Evolutionary conservation across 225 moss, liverwort and hornwort genomes (phyloP), one percentile per base, ranked within the genome.

Genomic region (Physcomitrellopsis africana): DNA sequence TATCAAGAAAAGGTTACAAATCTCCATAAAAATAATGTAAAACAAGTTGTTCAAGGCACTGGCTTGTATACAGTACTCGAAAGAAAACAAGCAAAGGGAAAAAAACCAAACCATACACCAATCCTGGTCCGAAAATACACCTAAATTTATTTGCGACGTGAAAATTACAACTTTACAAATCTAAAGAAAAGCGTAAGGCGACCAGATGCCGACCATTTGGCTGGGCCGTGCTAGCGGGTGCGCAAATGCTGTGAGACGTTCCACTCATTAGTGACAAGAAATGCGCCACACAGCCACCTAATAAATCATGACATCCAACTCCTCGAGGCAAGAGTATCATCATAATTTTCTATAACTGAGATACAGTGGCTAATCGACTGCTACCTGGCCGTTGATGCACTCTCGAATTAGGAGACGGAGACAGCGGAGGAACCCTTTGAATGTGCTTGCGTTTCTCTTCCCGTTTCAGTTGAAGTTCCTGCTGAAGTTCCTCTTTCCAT

Each of bases 401-500:
- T 70, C 79, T 89, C 19, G 86, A 86, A 52, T 80, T 86, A 9
- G 87, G 87, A 60, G 87, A 87, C 15, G 84, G 84, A 26, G 87
- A 82, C 77, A 65, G 72, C 59, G 81, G 78, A 71, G 69, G 41
- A 9, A 77, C 56, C 68, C 83, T 79, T 41, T 82, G 87, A 57
- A 76, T 72, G 65, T 80, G 81, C 83, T 86, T 89, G 7, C 84
- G 83, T 67, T 81, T 86, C 80, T 89, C 89, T 65, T 89, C 96
- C 75, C 96, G 84, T 79, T 86, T 96, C 81, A 92, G 76, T 80
- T 92, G 86, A 51, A 96, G 90, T 77, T 96, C 96, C 76, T 87
- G 89, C 72, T 93, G 96, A 65, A 96, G 85, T 67, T 93, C 96
- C 83, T 90, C 90, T 73, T 93, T 90, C 96, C 96, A 96, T 67